Evolutionary conservation across 148 eudicot species (phyloP).

Genomic region (Spergularia bocconei): DNA sequence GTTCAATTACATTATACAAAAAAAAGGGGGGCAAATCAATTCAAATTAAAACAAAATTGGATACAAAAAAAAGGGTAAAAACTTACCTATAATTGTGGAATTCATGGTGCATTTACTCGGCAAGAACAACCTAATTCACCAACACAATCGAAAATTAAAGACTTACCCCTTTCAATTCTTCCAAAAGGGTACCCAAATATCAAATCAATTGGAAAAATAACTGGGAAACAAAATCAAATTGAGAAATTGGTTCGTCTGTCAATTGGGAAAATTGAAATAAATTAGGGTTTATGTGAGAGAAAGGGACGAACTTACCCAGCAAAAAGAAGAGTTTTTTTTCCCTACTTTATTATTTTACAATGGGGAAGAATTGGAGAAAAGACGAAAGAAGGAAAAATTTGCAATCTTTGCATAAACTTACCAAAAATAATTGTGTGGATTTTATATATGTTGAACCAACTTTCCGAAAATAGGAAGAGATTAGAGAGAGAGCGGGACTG

Average conservation of each 20-base stretch:
- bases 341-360: too few species aligned
- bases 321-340: background rate
- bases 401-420: too few species aligned
- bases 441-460: too few species aligned
- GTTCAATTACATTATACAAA: background rate
- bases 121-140: background rate
- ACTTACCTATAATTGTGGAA: conserved; percentile 40
- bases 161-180: conserved; percentile 4
- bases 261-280: background rate
- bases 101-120: conserved; percentile 38
- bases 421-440: too few species aligned
- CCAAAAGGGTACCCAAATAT: background rate
- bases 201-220: background rate
- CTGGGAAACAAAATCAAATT: background rate
- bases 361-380: too few species aligned
- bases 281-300: background rate
- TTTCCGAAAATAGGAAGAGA: too few species aligned
- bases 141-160: background rate
- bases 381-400: too few species aligned
- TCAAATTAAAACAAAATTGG: background rate
- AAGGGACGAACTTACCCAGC: background rate
- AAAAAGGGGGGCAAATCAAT: background rate
- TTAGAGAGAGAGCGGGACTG: too few species aligned
- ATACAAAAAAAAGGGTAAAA: background rate
- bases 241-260: background rate